Base-by-base conservation (phyloP, 2,329 filamentous ascomycete species). In the Diaporthe sp. region DNA sequence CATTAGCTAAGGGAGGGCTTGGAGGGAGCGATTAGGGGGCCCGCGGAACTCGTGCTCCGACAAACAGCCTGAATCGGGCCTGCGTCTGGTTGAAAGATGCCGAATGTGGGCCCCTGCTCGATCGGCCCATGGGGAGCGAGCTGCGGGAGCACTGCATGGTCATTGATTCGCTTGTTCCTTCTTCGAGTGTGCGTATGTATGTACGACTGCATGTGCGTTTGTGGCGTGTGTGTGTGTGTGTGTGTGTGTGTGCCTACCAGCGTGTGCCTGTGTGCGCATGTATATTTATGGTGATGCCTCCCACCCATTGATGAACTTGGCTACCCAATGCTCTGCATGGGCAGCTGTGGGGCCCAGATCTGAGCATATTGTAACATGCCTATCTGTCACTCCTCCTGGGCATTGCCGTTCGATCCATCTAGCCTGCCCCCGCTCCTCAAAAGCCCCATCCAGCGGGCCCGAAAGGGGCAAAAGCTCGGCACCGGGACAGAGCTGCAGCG, bases 381-480 rank as follows among this genome's bases (percentile, higher is more conserved):
- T 34, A 25, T 34, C 65, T 69, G 46, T 15, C 31, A 53, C 46
- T 22, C n/a, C 22, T 37, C 31, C 62, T 68, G 31, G 22, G 62
- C 44, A 17, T 53, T 53, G 62, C 62, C 62, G 62, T 53, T 19
- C 46, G 65, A 68, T 39, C 65, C 65, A 53, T 51, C 46, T 68
- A 46, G 49, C 44, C 44, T 31, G 28, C 19, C 61, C 13, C 62
- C 44, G 28, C 44, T 19, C 28, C 42, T 13, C 44, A 34, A 31
- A 15, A 53, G 34, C 31, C 65, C 31, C 34, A n/a, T 55, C 49
- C 49, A 39, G 34, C 65, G 49, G 49, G n/a, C 39, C 49, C 34
- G 25, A 69, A 55, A 55, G 49, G 28, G 65, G 65, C 34, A 69
- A 55, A 55, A n/a, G 49, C 65, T 69, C 65, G 49, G 46, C 49